Base-by-base conservation (phyloP, 331 rosid species). In the Phaseolus coccineus region DNA sequence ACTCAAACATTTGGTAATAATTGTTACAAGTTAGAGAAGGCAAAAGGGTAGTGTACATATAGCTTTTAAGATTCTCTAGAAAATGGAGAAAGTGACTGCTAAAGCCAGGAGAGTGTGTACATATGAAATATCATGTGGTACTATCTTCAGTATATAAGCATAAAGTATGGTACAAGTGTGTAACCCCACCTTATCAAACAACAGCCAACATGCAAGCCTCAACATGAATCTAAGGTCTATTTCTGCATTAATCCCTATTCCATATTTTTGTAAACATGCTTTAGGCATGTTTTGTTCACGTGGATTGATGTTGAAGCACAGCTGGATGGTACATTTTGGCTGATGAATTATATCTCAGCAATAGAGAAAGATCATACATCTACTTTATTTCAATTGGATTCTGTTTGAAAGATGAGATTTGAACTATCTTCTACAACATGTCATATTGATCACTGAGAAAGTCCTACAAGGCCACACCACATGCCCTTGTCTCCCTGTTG, bases 401-500 rank as follows among this genome's bases (percentile, higher is more conserved):
- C 19, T 2, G 9, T 59, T 4, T 12, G 5, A 30, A 57, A 25
- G n/a, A 16, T 59, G 19, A 19, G 39, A 59, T 39, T 22, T 8
- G 2, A 0, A 8, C 27, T 50, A 35, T 62, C 51, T 72, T 2
- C 22, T 19, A 48, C 28, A 28, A 47, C 42, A 28, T 46, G 70
- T 64, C 16, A 40, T 2, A 27, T 52, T 77, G 73, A 51, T 14
- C 9, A 53, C 53, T 52, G 8, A 25, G 22, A 11, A 80, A 67
- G 28, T 47, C 52, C 2, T 39, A 16, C 2, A 63, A 28, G 71
- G 37, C 55, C 57, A 33, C 62, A 13, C 71, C 84, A 81, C 58
- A 57, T 78, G 83, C 37, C 56, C 28, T 48, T 73, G 76, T 83
- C 83, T 73, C 14, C 40, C 58, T 37, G 2, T 56, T 46, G 81